Percentiles rank a stretch among this genome's conserved stretches.
Conservation (phyloP, 176 grass and related monocot genomes). For the Cenchrus americanus region DNA sequence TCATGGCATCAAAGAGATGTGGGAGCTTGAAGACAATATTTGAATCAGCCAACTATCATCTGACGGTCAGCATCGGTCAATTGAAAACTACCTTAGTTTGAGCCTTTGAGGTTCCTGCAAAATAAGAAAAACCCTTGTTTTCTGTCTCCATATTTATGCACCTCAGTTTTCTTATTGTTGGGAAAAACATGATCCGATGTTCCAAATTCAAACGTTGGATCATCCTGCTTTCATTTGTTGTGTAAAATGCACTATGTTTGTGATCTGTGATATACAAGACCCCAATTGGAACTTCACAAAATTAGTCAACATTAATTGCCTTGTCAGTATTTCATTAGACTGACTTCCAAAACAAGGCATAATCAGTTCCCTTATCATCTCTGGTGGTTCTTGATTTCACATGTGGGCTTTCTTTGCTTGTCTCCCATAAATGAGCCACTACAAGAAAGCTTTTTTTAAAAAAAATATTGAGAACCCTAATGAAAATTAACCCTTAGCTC, state of each 20-base stretch:
- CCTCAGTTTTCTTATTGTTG: neutral
- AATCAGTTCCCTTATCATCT: neutral
- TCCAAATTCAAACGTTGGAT: neutral
- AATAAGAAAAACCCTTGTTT: neutral
- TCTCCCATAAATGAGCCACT: neutral
- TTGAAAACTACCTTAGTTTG: neutral
- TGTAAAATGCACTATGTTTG: neutral
- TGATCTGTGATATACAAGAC: neutral
- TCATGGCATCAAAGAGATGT: neutral
- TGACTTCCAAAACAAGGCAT: neutral
- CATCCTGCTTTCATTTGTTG: neutral
- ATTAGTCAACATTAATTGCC: neutral
- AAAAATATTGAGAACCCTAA: neutral
- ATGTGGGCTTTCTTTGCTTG: neutral
- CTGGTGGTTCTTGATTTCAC: neutral
- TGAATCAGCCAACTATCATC: neutral
- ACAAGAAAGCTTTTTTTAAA: neutral
- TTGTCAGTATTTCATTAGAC: constrained; percentile 3
- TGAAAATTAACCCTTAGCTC: neutral
- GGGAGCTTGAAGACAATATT: neutral
- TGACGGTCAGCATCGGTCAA: neutral
- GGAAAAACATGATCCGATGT: neutral
- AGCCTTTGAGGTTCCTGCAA: neutral
- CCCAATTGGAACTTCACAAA: constrained; percentile 8
- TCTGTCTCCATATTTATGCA: neutral